Evolutionary conservation across 805 yeast species (phyloP), one percentile per base, ranked within the genome.

Genomic region (Komagataella pseudopastoris): DNA sequence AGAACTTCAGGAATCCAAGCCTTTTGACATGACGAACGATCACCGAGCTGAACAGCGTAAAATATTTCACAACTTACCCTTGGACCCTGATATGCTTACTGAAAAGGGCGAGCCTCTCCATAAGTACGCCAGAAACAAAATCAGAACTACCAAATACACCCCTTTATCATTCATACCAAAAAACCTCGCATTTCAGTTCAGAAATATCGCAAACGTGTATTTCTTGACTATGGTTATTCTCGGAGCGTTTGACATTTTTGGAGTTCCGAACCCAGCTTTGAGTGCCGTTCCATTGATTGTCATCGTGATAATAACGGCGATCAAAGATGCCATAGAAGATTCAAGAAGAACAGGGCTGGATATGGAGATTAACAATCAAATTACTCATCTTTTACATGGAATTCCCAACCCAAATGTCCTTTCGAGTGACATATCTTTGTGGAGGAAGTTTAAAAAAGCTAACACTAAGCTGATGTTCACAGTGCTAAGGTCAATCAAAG

Each of bases 141-240:
- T 93, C 58, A 80, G 97, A 70, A 89, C 98, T 0, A 88, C 99
- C 2, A 91, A 88, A 69, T 91, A 91, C 66, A 91, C 97, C 2
- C 96, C 98, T 5, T 63, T 93, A 48, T 72, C 88, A 6, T 91
- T 91, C 61, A 56, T 93, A 30, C 98, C 98, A 2, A 89, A 89
- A 64, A 89, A 91, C 67, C 65, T 91, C 49, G 65, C 69, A 48
- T 75, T 77, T 56, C 98, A 93, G 69, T 90, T 90, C 66, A 80
- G 77, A 58, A 91, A 90, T 64, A 78, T 90, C 55, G 99, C 99
- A 47, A 91, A 91, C 67, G 71, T 88, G 50, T 91, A 89, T 70
- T 91, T 91, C 75, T 70, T 91, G 59, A 70, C 81, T 43, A 71
- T 88, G 68, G 83, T 83, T 60, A 82, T 91, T 56, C 68, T 91